A percentile compares a stretch with the other conserved stretches of the same genome.
Conservation (phyloP, 169 alveolate genomes). For the Plasmodium fragile region DNA sequence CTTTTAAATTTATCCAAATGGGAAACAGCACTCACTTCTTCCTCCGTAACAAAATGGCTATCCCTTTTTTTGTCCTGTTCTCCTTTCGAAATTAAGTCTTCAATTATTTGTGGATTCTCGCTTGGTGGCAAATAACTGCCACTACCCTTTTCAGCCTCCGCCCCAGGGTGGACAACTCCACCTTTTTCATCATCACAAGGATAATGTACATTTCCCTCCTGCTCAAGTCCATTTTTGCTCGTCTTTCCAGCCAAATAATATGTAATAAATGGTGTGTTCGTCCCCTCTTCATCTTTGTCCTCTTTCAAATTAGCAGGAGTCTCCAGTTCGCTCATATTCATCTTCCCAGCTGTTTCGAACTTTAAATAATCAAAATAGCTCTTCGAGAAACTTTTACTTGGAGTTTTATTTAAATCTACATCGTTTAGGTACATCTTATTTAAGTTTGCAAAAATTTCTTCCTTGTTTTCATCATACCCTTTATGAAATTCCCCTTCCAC, state of each 20-base stretch:
- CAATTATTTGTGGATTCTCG: background rate
- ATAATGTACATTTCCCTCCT: background rate
- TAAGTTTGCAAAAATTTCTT: slow-evolving; percentile 6
- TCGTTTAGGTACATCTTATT: slow-evolving; percentile 37
- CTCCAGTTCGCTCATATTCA: slow-evolving; percentile 76
- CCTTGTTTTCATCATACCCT: background rate
- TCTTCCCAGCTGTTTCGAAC: slow-evolving; percentile 77
- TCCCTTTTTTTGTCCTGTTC: background rate
- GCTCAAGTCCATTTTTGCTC: slow-evolving; percentile 6
- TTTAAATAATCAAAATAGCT: slow-evolving; percentile 58
- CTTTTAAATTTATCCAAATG: background rate
- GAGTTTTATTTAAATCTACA: slow-evolving; percentile 65
- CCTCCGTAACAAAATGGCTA: background rate
- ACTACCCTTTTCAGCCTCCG: background rate
- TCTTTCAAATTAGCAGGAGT: slow-evolving; percentile 69
- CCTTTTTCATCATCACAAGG: background rate
- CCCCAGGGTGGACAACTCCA: background rate
- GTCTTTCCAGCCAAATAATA: slow-evolving; percentile 65
- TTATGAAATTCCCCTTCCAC: background rate
- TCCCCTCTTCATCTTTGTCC: slow-evolving; percentile 37
- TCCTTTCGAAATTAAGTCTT: background rate
- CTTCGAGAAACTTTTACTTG: slow-evolving; percentile 62
- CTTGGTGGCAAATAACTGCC: background rate
- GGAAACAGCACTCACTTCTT: background rate
- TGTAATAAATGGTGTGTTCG: slow-evolving; percentile 69